Evolutionary conservation across 2,329 filamentous ascomycete species (phyloP).

Genomic region (Cercospora canescens): DNA sequence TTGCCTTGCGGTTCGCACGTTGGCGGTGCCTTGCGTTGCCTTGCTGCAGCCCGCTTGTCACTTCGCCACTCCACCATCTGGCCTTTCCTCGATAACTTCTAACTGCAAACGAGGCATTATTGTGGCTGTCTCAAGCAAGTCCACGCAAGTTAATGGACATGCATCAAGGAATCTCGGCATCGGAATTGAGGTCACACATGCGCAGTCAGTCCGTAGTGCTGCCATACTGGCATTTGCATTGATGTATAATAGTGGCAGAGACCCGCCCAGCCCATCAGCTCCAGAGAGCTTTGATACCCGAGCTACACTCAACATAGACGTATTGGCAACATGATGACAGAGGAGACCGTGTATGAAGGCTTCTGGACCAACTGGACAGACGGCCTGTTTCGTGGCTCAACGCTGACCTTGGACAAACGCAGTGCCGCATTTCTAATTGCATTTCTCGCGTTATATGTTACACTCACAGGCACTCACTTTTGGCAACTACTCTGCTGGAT

Average conservation of each 20-base stretch:
- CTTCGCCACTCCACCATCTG: no score
- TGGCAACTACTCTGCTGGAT: constrained; percentile 9
- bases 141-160: background rate
- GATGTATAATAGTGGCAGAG: background rate
- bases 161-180: background rate
- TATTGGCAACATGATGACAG: background rate
- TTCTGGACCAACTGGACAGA: constrained; percentile 13
- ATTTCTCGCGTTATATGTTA: constrained; percentile 9
- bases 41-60: no score
- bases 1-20: background rate
- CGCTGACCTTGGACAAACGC: constrained; percentile 7
- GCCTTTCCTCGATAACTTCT: no score
- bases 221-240: background rate
- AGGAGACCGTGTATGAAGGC: constrained; percentile 1
- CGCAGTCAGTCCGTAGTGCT: background rate
- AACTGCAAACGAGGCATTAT: no score
- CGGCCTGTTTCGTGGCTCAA: background rate
- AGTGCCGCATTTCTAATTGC: constrained; percentile 12
- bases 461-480: constrained; percentile 2
- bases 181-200: background rate
- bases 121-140: background rate
- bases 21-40: background rate
- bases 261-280: background rate
- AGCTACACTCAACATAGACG: background rate
- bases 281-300: background rate